These are phyloP conservation scores for Chytriomyces sp. DNA, from an alignment of 192 early-diverging fungal species.

Conservation along the genomic window DNA sequence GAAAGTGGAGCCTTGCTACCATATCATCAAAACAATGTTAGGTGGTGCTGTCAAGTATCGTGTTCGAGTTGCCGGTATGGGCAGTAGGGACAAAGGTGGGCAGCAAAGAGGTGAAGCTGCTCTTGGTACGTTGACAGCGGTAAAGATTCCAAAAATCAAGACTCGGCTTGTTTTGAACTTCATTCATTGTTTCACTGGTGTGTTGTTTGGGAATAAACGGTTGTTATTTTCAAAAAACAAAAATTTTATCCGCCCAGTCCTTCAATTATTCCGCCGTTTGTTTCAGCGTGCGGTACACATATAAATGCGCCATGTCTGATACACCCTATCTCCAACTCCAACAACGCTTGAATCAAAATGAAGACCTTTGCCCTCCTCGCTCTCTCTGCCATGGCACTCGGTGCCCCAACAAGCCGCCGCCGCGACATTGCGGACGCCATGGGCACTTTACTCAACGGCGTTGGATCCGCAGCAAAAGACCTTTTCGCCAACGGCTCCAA, in stretches of 20 bases:
- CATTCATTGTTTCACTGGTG: too few relatives aligned
- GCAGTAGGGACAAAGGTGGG: too few relatives aligned
- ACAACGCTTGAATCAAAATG: background rate
- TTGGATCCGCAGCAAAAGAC: background rate
- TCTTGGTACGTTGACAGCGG: too few relatives aligned
- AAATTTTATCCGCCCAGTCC: too few relatives aligned
- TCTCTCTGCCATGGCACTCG: background rate
- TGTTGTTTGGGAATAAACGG: background rate
- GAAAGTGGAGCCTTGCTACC: too few relatives aligned
- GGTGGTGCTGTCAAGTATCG: too few relatives aligned
- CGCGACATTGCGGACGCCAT: background rate
- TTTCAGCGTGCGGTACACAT: background rate
- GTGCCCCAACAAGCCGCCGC: background rate
- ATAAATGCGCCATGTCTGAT: background rate
- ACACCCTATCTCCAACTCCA: background rate
- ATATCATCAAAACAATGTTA: too few relatives aligned
- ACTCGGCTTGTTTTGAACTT: too few relatives aligned
- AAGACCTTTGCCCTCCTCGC: background rate
- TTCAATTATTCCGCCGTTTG: background rate
- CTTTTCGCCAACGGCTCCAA: background rate
- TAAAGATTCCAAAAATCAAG: too few relatives aligned
- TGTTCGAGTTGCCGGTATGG: too few relatives aligned
- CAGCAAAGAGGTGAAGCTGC: too few relatives aligned
- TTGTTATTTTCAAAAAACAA: background rate
- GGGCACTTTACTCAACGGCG: background rate